These are phyloP conservation scores for Picea sitchensis DNA, from an alignment of 75 land plant species.

Conservation along the genomic window DNA sequence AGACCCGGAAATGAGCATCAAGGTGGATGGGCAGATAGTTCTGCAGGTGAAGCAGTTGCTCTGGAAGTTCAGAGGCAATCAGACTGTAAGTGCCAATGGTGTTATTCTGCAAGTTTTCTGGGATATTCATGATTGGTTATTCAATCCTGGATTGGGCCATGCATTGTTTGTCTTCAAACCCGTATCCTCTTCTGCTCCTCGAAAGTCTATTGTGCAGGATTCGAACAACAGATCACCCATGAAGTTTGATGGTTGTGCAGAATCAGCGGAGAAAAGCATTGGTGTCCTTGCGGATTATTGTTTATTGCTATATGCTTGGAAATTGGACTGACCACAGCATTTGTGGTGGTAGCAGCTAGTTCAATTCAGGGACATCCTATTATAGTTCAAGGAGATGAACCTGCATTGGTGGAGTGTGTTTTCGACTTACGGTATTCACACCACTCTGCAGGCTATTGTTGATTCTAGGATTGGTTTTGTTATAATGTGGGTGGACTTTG, in stretches of 20 bases:
- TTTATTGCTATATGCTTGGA: constrained; percentile 64
- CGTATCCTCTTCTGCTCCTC: background rate
- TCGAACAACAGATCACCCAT: background rate
- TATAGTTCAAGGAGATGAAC: too few species aligned
- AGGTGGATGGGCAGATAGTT: constrained; percentile 60
- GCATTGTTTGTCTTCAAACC: constrained; percentile 66
- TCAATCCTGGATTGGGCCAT: constrained; percentile 37
- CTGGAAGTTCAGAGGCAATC: constrained; percentile 82
- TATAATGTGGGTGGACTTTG: too few species aligned
- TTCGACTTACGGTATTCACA: too few species aligned
- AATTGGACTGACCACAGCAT: constrained; percentile 14
- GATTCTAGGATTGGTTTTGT: too few species aligned
- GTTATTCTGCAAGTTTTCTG: constrained; percentile 64
- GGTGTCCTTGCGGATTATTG: constrained; percentile 33
- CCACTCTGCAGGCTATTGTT: too few species aligned
- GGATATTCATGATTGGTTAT: constrained; percentile 87
- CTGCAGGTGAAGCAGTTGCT: constrained; percentile 52
- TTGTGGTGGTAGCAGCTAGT: background rate
- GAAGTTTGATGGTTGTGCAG: background rate
- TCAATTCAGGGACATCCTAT: background rate
- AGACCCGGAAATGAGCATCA: constrained; percentile 72
- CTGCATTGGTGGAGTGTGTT: too few species aligned
- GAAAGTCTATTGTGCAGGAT: constrained; percentile 1
- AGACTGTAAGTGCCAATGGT: constrained; percentile 50
- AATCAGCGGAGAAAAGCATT: constrained; percentile 7